These are phyloP conservation scores for Aspergillus sp. DNA, from an alignment of 2,329 filamentous ascomycete genomes.

Conservation along the genomic window DNA sequence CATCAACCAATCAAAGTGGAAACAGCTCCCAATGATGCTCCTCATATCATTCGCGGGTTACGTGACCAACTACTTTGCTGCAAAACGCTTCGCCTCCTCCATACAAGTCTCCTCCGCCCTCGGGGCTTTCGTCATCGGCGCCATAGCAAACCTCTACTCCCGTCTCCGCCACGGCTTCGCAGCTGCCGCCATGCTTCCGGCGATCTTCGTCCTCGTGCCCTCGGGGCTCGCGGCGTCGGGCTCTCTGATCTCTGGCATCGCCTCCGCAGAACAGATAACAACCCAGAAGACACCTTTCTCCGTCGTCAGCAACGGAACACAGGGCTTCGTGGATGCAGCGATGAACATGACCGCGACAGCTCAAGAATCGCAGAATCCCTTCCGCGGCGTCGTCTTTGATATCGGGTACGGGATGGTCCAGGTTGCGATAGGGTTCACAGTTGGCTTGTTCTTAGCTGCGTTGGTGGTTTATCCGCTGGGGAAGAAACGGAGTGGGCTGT, in stretches of 20 bases:
- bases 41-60: conserved; percentile 76
- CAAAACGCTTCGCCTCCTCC: conserved; percentile 69
- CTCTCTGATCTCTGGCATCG: conserved; percentile 62
- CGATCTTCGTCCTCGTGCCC: conserved; percentile 76
- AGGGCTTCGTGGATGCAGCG: conserved; percentile 37
- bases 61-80: conserved; percentile 76
- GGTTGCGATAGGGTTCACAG: conserved; percentile 55
- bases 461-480: conserved; percentile 54
- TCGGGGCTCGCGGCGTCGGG: conserved; percentile 65
- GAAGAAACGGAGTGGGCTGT: conserved; percentile 54
- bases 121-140: conserved; percentile 77
- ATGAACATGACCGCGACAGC: conserved; percentile 28
- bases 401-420: conserved; percentile 56
- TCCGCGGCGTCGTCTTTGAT: conserved; percentile 45
- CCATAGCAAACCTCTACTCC: conserved; percentile 80
- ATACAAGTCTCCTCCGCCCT: conserved; percentile 78
- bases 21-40: conserved; percentile 78
- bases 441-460: conserved; percentile 54
- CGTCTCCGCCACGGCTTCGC: conserved; percentile 76
- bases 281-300: conserved; percentile 37
- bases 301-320: conserved; percentile 50
- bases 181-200: conserved; percentile 83
- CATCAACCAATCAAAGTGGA: conserved; percentile 83
- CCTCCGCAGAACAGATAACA: conserved; percentile 60
- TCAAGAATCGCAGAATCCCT: background rate